Conservation (phyloP, 208 protist genomes). For the Ichthyophonus hoferi region DNA sequence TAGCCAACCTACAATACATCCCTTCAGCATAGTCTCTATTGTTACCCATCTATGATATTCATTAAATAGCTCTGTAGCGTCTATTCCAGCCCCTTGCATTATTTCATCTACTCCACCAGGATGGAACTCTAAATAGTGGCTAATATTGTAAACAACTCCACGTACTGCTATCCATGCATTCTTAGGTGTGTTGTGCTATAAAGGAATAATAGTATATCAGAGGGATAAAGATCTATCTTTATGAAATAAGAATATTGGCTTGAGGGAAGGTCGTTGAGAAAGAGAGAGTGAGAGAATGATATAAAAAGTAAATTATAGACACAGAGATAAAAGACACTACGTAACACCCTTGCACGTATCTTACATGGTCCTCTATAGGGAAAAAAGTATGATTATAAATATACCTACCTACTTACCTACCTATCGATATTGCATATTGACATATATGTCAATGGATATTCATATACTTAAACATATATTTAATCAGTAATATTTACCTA, state of each 20-base stretch:
- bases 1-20: conserved; percentile 33
- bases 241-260: too few species aligned
- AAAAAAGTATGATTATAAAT: too few species aligned
- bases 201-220: not conserved
- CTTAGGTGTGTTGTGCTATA: conserved; percentile 33
- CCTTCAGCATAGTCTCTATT: conserved; percentile 23
- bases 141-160: conserved; percentile 46
- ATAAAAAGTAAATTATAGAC: too few species aligned
- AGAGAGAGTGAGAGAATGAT: too few species aligned
- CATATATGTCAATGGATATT: not conserved
- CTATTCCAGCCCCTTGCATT: conserved; percentile 32
- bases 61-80: conserved; percentile 42
- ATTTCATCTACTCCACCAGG: conserved; percentile 44
- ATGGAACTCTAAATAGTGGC: conserved; percentile 47
- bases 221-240: too few species aligned
- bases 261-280: too few species aligned
- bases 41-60: conserved; percentile 46
- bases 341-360: too few species aligned
- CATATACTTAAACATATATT: not conserved
- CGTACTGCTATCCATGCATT: conserved; percentile 44
- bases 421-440: not conserved
- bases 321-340: too few species aligned
- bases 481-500: not conserved
- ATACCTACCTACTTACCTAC: not conserved
- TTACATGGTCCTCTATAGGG: too few species aligned